phyloP scores from a whole-genome alignment of 345 rosid genomes.

The Aquilaria sinensis region DNA sequence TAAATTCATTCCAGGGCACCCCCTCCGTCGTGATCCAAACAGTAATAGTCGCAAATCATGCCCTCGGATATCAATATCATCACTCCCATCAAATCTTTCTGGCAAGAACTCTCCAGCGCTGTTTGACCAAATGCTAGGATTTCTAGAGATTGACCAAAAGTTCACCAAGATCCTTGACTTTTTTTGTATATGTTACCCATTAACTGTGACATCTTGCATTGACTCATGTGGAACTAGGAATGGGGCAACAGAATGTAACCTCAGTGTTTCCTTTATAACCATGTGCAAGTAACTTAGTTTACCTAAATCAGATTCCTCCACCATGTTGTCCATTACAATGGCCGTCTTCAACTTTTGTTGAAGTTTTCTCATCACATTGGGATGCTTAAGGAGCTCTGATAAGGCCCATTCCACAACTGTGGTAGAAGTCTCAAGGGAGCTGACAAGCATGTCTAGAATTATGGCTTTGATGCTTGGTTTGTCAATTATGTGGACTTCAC shows the following conservation, averaged over 20 bases:
- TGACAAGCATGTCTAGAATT: slow-evolving; percentile 21
- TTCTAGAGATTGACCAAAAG: slow-evolving; percentile 15
- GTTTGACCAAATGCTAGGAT: slow-evolving; percentile 14
- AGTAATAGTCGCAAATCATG: slow-evolving; percentile 8
- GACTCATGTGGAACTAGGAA: slow-evolving; percentile 16
- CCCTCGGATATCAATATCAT: slow-evolving; percentile 5
- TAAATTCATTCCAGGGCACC: slow-evolving; percentile 8
- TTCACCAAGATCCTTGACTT: slow-evolving; percentile 18
- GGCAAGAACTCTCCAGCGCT: slow-evolving; percentile 7
- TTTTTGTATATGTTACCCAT: slow-evolving; percentile 19
- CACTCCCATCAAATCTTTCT: not conserved
- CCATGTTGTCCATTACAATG: slow-evolving; percentile 19
- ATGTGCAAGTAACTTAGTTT: slow-evolving; percentile 11
- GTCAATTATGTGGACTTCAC: slow-evolving; percentile 2
- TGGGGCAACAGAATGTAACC: slow-evolving; percentile 11
- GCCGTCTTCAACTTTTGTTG: slow-evolving; percentile 18
- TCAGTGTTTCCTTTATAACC: slow-evolving; percentile 6
- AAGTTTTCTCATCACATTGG: slow-evolving; percentile 11
- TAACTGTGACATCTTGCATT: slow-evolving; percentile 7
- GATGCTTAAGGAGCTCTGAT: slow-evolving; percentile 21
- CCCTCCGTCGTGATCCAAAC: slow-evolving; percentile 11
- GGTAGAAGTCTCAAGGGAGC: slow-evolving; percentile 14
- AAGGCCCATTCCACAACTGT: slow-evolving; percentile 22
- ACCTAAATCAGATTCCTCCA: slow-evolving; percentile 16
- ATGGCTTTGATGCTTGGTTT: slow-evolving; percentile 21